A percentile compares a stretch with the other conserved stretches of the same genome.
Evolutionary conservation across 2,329 filamentous ascomycete genomes (phyloP).

Genomic region (Ilyonectria robusta): DNA sequence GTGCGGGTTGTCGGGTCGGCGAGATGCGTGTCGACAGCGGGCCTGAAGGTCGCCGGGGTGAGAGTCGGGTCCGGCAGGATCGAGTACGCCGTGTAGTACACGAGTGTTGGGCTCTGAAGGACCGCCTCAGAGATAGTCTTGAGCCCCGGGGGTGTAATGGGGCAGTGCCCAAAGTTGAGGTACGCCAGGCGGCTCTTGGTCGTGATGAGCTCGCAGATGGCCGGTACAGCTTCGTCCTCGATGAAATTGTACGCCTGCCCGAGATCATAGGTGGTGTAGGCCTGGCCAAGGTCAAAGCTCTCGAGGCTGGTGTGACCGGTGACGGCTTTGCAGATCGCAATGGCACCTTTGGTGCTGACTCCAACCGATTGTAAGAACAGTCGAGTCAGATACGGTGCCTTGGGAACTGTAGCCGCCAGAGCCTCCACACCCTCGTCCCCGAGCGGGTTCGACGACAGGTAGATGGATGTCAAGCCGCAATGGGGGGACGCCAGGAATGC

Average conservation of each 20-base stretch:
- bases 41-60: conserved; percentile 47
- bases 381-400: conserved; percentile 53
- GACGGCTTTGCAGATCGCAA: conserved; percentile 55
- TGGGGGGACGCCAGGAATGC: conserved; percentile 51
- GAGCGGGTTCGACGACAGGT: conserved; percentile 57
- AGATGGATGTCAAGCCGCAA: conserved; percentile 54
- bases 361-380: conserved; percentile 61
- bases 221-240: conserved; percentile 53
- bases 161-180: conserved; percentile 59
- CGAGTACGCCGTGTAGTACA: conserved; percentile 56
- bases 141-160: conserved; percentile 49
- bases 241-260: conserved; percentile 63
- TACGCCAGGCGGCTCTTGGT: conserved; percentile 54
- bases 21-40: conserved; percentile 47
- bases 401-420: conserved; percentile 50
- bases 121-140: conserved; percentile 49
- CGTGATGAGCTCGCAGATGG: conserved; percentile 53
- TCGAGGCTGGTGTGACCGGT: conserved; percentile 53
- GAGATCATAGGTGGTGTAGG: conserved; percentile 62
- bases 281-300: conserved; percentile 61
- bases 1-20: conserved; percentile 42
- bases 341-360: conserved; percentile 56
- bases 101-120: conserved; percentile 49
- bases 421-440: conserved; percentile 51
- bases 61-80: conserved; percentile 51